phyloP scores from a whole-genome alignment of 73 alveolate species.

The Paramecium primaurelia region DNA sequence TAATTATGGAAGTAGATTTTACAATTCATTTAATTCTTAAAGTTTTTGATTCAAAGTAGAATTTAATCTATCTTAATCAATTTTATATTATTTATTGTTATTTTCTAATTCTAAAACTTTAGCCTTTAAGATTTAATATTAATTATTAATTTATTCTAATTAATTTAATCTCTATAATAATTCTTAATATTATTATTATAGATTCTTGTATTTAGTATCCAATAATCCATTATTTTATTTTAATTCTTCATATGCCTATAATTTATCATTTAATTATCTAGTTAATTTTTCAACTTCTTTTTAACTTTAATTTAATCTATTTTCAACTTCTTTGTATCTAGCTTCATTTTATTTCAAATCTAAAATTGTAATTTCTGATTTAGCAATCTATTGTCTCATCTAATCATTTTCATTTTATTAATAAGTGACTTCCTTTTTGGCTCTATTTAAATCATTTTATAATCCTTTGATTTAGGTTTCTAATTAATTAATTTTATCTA shows the following conservation, averaged over 20 bases:
- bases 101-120: background rate
- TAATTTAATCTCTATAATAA: background rate
- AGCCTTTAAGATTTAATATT: background rate
- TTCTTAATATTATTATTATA: background rate
- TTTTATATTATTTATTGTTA: background rate
- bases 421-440: background rate
- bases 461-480: background rate
- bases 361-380: background rate
- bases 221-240: background rate
- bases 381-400: background rate
- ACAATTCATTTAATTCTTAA: background rate
- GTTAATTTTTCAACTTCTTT: background rate
- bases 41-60: background rate
- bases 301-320: background rate
- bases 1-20: background rate
- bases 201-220: background rate
- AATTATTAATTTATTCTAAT: slow-evolving; percentile 6
- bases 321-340: background rate
- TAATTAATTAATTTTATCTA: background rate
- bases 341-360: slow-evolving; percentile 33
- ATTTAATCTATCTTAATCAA: background rate
- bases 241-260: background rate
- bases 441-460: background rate
- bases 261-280: background rate
- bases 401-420: slow-evolving; percentile 14